Evolutionary conservation across 2,329 filamentous ascomycete species (phyloP), one percentile per base, ranked within the genome.

Genomic region (Colletotrichum liriopes): DNA sequence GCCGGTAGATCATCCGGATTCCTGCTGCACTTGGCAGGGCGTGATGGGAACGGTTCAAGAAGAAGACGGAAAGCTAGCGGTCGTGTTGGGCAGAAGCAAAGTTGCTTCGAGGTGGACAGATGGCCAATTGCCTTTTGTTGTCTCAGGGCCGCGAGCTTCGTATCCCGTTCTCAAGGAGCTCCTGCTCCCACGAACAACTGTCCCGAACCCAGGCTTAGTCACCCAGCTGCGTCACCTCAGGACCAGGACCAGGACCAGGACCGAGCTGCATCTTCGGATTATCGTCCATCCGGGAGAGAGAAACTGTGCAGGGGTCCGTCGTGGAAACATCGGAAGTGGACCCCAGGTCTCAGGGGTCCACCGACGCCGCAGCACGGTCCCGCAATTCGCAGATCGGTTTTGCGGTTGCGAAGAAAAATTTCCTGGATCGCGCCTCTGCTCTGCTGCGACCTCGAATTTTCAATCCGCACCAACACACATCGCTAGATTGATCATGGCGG

Each of bases 401-500:
- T 12, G 59, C 20, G 26, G 29, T 49, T 35, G 47, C 29, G 60
- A 60, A 69, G 41, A 71, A 64, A 72, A 72, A 72, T 47, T 60
- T 69, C 66, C 54, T 69, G 47, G 54, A 55, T 60, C 54, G 65
- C 59, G 65, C 32, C 29, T 35, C 35, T 51, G 43, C 20, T 37
- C 39, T 6, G 65, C 29, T 45, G 52, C 69, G 54, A 49, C 47
- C 7, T 18, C 37, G 29, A 72, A 51, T 39, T 16, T 51, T 59
- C 58, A 63, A 54, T 23, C 20, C 16, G 35, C 35, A 47, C 26
- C 39, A 39, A 14, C 18, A 26, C 54, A n/a, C 56, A 35, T 35
- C 14, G n/a, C 45, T 26, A 69, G 54, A 29, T 49, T 35, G 11
- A 74, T 75, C 74, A 82, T 90, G 85, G 85, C 90, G 29, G 82